Base-by-base conservation (phyloP, 129 eudicot genomes). In the Solidago caesia region DNA sequence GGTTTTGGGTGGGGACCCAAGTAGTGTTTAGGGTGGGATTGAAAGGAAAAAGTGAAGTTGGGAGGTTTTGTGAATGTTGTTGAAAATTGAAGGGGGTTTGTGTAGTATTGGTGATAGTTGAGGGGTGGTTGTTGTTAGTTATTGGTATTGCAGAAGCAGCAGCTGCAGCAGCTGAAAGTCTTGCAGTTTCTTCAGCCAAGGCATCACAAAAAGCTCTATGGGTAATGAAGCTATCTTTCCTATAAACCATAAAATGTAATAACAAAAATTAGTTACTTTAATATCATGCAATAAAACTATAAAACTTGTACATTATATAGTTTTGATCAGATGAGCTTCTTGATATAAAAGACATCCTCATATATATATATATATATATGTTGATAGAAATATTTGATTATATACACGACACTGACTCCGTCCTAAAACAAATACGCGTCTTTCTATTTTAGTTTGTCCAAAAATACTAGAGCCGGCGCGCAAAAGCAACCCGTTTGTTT, bases 121-220 rank as follows among this genome's bases (percentile, higher is more conserved):
- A 80, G 44, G 85, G 77, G 72, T 64, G 74, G 68, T 59, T 41
- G 49, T 43, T 66, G 73, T 60, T 70, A 45, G 70, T 51, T 49
- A 70, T 72, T 7, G 83, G 73, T 6, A 46, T 11, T 71, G 76
- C 13, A 73, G 39, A 33, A 33, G 80, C 69, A 7, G 80, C 77
- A 39, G 83, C 21, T 11, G 74, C 77, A 61, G 71, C 79, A 64
- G 89, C 88, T 8, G 91, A 81, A 83, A 85, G 89, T 56, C 96
- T 88, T 29, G 96, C 96, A 81, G 86, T 90, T 86, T 90, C 96
- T 88, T 90, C 96, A 67, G 96, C 96, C 75, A 90, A 85, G 5
- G 96, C 93, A 58, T 90, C 96, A 80, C 90, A 88, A 77, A 86
- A 88, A 68, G 91, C 92, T 82, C 88, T 84, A 75, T 91, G 97